Conservation (phyloP, 345 rosid genomes). For the Limnanthes douglasii region DNA sequence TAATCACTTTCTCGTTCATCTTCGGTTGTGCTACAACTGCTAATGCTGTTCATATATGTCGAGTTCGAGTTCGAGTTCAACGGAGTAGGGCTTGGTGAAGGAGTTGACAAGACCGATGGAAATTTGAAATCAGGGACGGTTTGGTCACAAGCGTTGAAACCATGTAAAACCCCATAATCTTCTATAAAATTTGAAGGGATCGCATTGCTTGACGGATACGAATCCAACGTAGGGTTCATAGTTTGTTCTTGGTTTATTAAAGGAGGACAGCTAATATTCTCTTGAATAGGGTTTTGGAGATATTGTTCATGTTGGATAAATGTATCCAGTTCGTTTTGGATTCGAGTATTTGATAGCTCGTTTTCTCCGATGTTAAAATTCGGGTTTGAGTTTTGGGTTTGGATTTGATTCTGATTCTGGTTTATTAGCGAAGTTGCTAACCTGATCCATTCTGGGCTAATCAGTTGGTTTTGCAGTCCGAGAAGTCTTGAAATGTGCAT, state of each 20-base stretch:
- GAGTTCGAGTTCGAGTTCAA: slow-evolving; percentile 37
- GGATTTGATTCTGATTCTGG: slow-evolving; percentile 14
- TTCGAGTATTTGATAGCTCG: too few relatives aligned
- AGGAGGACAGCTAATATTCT: slow-evolving; percentile 17
- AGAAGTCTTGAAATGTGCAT: slow-evolving; percentile 29
- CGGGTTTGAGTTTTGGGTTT: slow-evolving; percentile 10
- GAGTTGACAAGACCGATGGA: slow-evolving; percentile 41
- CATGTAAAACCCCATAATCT: slow-evolving; percentile 9
- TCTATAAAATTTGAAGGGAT: slow-evolving; percentile 17
- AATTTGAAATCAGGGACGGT: slow-evolving; percentile 25
- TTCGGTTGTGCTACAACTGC: slow-evolving; percentile 33
- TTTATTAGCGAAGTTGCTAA: slow-evolving; percentile 12
- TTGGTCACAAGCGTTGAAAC: slow-evolving; percentile 22
- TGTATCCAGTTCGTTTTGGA: slow-evolving; percentile 2
- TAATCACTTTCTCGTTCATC: slow-evolving; percentile 75
- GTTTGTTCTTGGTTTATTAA: slow-evolving; percentile 16
- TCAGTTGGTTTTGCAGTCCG: slow-evolving; percentile 9
- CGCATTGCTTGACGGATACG: slow-evolving; percentile 10
- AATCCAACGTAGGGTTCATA: slow-evolving; percentile 10
- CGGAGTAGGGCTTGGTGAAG: slow-evolving; percentile 49
- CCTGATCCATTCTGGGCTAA: slow-evolving; percentile 21
- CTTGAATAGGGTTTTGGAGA: slow-evolving; percentile 18
- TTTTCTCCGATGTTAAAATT: not conserved
- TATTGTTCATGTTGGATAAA: too few relatives aligned
- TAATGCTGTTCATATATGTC: slow-evolving; percentile 30